A percentile compares a stretch with the other conserved stretches of the same genome.
phyloP scores from a whole-genome alignment of 495 filamentous ascomycete species.

The Neurospora sp. region DNA sequence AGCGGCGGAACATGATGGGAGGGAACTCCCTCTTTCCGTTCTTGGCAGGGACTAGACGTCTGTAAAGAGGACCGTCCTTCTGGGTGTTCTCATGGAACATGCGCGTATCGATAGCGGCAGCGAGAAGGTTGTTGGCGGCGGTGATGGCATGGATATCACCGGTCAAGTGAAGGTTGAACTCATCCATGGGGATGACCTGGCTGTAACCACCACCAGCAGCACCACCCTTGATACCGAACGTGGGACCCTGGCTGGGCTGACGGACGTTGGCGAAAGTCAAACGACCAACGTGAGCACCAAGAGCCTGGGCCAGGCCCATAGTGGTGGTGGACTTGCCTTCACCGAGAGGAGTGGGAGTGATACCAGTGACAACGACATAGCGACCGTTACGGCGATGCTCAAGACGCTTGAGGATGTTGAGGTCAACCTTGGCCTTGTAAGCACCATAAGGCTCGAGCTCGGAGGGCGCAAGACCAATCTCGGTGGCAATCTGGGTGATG shows the following conservation, averaged over 20 bases:
- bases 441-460: slow-evolving; percentile 93
- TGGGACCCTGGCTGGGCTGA: slow-evolving; percentile 93
- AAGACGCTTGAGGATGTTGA: slow-evolving; percentile 70
- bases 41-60: slow-evolving; percentile 77
- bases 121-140: slow-evolving; percentile 96
- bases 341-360: slow-evolving; percentile 94
- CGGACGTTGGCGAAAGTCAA: slow-evolving; percentile 93
- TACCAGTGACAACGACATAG: slow-evolving; percentile 88
- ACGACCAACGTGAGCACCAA: slow-evolving; percentile 77
- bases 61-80: slow-evolving; percentile 83
- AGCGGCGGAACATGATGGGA: slow-evolving; percentile 79
- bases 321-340: slow-evolving; percentile 99
- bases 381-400: slow-evolving; percentile 77
- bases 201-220: slow-evolving; percentile 96
- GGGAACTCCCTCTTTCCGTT: slow-evolving; percentile 81
- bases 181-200: slow-evolving; percentile 99
- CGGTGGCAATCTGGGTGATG: slow-evolving; percentile 71
- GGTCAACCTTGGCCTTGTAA: slow-evolving; percentile 89
- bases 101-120: slow-evolving; percentile 92
- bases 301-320: slow-evolving; percentile 87
- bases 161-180: slow-evolving; percentile 96
- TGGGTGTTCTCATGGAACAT: slow-evolving; percentile 97
- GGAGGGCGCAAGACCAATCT: slow-evolving; percentile 74
- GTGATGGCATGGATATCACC: slow-evolving; percentile 97
- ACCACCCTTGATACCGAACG: slow-evolving; percentile 97